phyloP scores from a whole-genome alignment of 192 early-diverging fungal genomes.

The Umbelopsis vinacea region DNA sequence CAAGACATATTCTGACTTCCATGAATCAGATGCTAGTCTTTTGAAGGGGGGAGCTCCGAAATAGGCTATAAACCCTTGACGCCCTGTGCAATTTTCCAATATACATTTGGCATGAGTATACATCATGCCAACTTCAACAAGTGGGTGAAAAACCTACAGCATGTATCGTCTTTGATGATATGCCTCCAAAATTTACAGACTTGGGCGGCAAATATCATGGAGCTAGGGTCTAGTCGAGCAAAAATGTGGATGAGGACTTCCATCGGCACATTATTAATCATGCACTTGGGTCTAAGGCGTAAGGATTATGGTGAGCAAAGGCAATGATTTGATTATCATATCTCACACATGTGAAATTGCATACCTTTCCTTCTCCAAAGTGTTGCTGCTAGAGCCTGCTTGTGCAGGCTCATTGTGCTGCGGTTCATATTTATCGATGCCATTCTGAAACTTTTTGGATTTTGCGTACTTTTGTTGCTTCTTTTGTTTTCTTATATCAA shows the following conservation, averaged over 20 bases:
- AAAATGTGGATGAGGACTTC: slow-evolving; percentile 44
- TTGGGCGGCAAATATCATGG: slow-evolving; percentile 27
- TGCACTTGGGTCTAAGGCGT: neutral
- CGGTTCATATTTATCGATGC: neutral
- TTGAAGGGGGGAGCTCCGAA: slow-evolving; percentile 48
- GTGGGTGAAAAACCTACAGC: slow-evolving; percentile 35
- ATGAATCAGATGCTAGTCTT: slow-evolving; percentile 33
- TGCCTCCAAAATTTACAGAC: slow-evolving; percentile 41
- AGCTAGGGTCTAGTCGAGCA: slow-evolving; percentile 38
- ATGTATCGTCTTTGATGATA: slow-evolving; percentile 40
- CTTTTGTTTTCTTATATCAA: slow-evolving; percentile 7
- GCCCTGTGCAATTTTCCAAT: slow-evolving; percentile 31
- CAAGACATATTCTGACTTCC: slow-evolving; percentile 48
- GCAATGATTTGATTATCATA: neutral
- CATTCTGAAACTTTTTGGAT: slow-evolving; percentile 7
- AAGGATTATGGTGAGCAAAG: neutral
- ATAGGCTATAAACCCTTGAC: slow-evolving; percentile 44
- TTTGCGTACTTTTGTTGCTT: neutral
- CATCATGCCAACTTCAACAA: too few species aligned
- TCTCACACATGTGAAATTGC: neutral
- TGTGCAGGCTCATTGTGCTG: slow-evolving; percentile 1
- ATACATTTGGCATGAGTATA: neutral
- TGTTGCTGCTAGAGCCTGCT: neutral
- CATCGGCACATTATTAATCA: slow-evolving; percentile 27
- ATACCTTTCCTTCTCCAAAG: neutral